A percentile compares a stretch with the other conserved stretches of the same genome.
Evolutionary conservation across 257 asterid species (phyloP).

Genomic region (Vinca minor): DNA sequence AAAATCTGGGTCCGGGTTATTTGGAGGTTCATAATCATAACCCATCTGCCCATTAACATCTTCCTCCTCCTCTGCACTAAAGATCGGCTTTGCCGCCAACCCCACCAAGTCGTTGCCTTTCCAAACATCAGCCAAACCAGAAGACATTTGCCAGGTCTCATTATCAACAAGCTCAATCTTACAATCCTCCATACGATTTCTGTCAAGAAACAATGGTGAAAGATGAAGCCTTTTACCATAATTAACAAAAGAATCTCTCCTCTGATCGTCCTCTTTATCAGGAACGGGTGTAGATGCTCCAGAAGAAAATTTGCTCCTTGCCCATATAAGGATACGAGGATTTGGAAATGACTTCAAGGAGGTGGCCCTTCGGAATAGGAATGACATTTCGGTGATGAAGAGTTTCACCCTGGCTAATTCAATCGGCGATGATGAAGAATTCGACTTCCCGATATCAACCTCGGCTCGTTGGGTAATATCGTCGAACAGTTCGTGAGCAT

Average conservation of each 20-base stretch:
- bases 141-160: conserved; percentile 59
- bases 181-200: conserved; percentile 26
- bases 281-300: background rate
- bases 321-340: background rate
- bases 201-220: conserved; percentile 45
- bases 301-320: background rate
- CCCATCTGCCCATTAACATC: conserved; percentile 10
- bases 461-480: background rate
- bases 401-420: background rate
- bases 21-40: conserved; percentile 16
- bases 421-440: background rate
- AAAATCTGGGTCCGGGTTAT: conserved; percentile 30
- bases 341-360: background rate
- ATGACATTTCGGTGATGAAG: background rate
- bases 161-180: conserved; percentile 53
- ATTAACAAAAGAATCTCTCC: conserved; percentile 19
- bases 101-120: conserved; percentile 25
- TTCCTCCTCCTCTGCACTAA: conserved; percentile 17
- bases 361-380: conserved; percentile 1
- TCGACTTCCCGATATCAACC: too few species aligned
- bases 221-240: conserved; percentile 29
- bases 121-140: conserved; percentile 61
- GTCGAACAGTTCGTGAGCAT: conserved; percentile 12
- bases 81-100: conserved; percentile 9
- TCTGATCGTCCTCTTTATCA: conserved; percentile 8